A percentile compares a stretch with the other conserved stretches of the same genome.
Evolutionary conservation across 2,329 filamentous ascomycete genomes (phyloP).

Genomic region (Karstenula rhodostoma): DNA sequence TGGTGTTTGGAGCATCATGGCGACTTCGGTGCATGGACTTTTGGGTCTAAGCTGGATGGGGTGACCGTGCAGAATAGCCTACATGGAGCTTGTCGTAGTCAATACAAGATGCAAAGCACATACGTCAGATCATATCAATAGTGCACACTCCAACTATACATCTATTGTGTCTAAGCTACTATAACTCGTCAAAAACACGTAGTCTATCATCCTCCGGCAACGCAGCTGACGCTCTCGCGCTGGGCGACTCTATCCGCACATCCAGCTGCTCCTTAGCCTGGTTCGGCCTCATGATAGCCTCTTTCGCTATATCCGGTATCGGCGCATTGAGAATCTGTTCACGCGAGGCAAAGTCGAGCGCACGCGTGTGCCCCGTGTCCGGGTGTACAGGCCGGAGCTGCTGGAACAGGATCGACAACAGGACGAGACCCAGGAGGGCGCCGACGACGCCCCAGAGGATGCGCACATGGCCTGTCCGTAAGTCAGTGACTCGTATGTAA

Average conservation of each 20-base stretch:
- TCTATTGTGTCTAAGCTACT: background rate
- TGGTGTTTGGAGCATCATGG: background rate
- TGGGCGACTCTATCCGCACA: slow-evolving; percentile 15
- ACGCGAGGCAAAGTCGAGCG: slow-evolving; percentile 28
- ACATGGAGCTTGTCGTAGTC: background rate
- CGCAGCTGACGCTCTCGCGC: slow-evolving; percentile 7
- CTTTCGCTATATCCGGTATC: slow-evolving; percentile 45
- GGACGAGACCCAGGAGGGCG: slow-evolving; percentile 55
- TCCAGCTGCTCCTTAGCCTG: slow-evolving; percentile 14
- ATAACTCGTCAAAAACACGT: slow-evolving; percentile 37
- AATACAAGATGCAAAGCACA: background rate
- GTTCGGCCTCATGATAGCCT: slow-evolving; percentile 37
- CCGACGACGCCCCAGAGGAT: slow-evolving; percentile 68
- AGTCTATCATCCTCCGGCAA: slow-evolving; percentile 27
- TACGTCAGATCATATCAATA: background rate
- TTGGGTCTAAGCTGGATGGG: background rate
- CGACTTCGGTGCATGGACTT: background rate
- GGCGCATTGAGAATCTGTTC: slow-evolving; percentile 36
- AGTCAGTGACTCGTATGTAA: slow-evolving; percentile 21
- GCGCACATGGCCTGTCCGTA: slow-evolving; percentile 60
- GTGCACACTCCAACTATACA: background rate
- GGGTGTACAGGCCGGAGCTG: slow-evolving; percentile 34
- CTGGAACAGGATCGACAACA: slow-evolving; percentile 55
- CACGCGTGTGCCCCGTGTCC: slow-evolving; percentile 15
- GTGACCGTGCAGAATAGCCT: background rate